A percentile compares a stretch with the other conserved stretches of the same genome.
Evolutionary conservation across 257 asterid species (phyloP).

Genomic region (Scutellaria galericulata): DNA sequence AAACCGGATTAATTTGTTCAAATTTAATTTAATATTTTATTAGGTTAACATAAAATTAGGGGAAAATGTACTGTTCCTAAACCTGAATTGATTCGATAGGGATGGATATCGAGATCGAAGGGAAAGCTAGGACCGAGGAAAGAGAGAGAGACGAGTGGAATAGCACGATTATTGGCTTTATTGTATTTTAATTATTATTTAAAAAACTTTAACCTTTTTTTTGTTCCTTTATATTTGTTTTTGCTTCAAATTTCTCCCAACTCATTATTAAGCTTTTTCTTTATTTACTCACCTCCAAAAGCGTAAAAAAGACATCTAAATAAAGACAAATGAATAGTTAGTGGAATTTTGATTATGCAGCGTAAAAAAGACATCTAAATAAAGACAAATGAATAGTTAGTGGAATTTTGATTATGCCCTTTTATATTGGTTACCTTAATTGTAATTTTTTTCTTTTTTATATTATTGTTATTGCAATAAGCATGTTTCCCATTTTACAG

Average conservation of each 20-base stretch:
- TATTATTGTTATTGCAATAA: too few species aligned
- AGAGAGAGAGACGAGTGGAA: conserved; percentile 41
- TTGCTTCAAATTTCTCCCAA: conserved; percentile 2
- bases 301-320: neutral
- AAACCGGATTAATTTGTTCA: conserved; percentile 31
- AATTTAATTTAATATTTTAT: neutral
- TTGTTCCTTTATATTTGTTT: neutral
- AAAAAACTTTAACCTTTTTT: neutral
- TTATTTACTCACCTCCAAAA: conserved; percentile 20
- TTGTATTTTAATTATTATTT: neutral
- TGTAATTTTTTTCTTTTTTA: too few species aligned
- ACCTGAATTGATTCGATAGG: conserved; percentile 33
- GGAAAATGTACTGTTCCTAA: conserved; percentile 16
- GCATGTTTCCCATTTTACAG: too few species aligned
- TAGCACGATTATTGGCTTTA: conserved; percentile 52
- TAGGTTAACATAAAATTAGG: conserved; percentile 7
- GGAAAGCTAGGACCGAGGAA: neutral
- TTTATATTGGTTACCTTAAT: neutral
- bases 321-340: neutral
- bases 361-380: neutral
- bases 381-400: neutral
- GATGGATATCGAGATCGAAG: conserved; percentile 25
- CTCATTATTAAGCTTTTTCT: conserved; percentile 2
- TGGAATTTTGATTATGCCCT: neutral
- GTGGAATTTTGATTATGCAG: neutral